phyloP scores from a whole-genome alignment of 2,329 filamentous ascomycete species.

The Neonectria hederae region DNA sequence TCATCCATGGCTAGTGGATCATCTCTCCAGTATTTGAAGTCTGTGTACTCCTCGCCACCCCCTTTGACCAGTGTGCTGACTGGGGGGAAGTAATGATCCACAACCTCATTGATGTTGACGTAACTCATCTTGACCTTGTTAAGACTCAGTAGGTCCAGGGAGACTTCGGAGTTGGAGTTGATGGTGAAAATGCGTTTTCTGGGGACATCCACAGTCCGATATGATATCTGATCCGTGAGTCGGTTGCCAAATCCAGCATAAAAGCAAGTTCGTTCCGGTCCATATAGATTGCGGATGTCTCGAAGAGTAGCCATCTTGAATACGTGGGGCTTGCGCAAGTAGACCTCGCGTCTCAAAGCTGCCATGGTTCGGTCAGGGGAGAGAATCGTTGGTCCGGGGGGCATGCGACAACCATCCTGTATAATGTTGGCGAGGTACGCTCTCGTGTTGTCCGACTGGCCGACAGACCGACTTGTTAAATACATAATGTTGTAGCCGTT shows the following conservation, averaged over 20 bases:
- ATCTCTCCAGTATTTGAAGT: constrained; percentile 97
- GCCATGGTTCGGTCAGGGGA: constrained; percentile 96
- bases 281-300: constrained; percentile 91
- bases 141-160: constrained; percentile 85
- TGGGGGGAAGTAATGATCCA: constrained; percentile 98
- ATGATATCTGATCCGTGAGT: constrained; percentile 94
- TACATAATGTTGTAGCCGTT: constrained; percentile 99
- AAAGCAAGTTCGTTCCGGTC: constrained; percentile 80
- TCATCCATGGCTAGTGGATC: constrained; percentile 84
- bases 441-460: constrained; percentile 89
- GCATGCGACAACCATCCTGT: constrained; percentile 87
- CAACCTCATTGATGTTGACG: constrained; percentile 94
- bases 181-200: constrained; percentile 97
- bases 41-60: constrained; percentile 93
- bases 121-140: constrained; percentile 98
- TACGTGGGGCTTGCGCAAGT: constrained; percentile 94
- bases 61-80: constrained; percentile 86
- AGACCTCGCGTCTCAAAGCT: constrained; percentile 89
- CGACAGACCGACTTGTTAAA: constrained; percentile 91
- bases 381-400: constrained; percentile 91
- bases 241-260: constrained; percentile 98
- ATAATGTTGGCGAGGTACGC: constrained; percentile 89
- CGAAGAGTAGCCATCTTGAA: constrained; percentile 99
- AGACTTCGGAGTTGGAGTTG: constrained; percentile 97
- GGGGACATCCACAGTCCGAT: constrained; percentile 95